Conservation (phyloP, 2,329 filamentous ascomycete genomes). For the Ophiosphaerella korrae region DNA sequence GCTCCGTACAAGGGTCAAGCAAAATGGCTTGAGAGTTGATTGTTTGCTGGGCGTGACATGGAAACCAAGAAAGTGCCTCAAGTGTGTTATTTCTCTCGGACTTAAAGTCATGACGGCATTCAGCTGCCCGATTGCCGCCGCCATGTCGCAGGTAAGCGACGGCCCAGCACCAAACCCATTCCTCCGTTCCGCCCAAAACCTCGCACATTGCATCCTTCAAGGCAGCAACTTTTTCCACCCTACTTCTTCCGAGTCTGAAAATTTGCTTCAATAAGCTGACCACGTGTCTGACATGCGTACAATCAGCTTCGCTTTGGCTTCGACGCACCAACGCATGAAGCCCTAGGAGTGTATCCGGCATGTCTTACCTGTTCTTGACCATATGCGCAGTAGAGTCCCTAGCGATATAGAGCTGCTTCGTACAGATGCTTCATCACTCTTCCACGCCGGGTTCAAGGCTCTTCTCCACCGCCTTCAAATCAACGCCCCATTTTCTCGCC, state of each 20-base stretch:
- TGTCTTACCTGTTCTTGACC: no score
- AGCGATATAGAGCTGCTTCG: no score
- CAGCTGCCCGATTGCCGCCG: constrained; percentile 12
- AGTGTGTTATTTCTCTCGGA: constrained; percentile 13
- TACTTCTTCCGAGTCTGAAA: no score
- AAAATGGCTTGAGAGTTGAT: constrained; percentile 1
- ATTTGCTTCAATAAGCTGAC: no score
- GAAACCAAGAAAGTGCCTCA: constrained; percentile 1
- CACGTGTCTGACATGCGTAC: no score
- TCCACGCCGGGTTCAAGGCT: constrained; percentile 45
- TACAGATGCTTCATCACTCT: constrained; percentile 13
- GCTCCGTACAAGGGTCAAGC: constrained; percentile 7
- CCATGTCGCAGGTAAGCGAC: background rate
- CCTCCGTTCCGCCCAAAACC: background rate
- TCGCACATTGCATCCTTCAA: background rate
- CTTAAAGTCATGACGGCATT: constrained; percentile 33
- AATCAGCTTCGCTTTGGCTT: no score
- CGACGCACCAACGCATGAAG: no score
- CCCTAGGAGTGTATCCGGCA: no score
- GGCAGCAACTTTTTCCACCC: background rate
- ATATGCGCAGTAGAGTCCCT: no score
- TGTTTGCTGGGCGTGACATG: constrained; percentile 32
- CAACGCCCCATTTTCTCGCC: constrained; percentile 49
- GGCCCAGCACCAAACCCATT: background rate
- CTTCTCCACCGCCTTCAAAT: constrained; percentile 46